Percentiles rank a stretch among this genome's conserved stretches.
Conservation (phyloP, 306 rosid species). For the Casuarina cunninghamiana region DNA sequence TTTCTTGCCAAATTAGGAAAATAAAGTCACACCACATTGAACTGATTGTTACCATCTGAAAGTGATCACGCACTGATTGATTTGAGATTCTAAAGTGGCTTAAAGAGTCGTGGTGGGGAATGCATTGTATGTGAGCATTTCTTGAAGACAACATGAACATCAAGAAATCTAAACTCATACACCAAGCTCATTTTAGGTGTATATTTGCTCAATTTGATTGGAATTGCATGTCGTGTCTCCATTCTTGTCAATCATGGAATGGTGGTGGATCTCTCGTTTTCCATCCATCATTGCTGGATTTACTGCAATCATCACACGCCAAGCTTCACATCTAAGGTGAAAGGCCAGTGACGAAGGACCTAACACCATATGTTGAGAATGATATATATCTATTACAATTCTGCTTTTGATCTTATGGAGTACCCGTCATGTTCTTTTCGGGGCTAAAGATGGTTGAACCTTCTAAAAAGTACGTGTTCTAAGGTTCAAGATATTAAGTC, state of each 20-base stretch:
- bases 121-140: conserved; percentile 15
- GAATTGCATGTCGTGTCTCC: neutral
- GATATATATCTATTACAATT: neutral
- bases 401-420: neutral
- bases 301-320: conserved; percentile 1
- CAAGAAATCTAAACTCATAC: neutral
- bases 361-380: neutral
- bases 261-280: neutral
- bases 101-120: neutral
- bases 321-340: neutral
- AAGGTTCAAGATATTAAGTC: too few relatives aligned
- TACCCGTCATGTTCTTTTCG: neutral
- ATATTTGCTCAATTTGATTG: neutral
- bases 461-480: too few relatives aligned
- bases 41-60: conserved; percentile 9
- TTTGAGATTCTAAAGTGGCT: conserved; percentile 7
- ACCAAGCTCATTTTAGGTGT: neutral
- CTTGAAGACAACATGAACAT: neutral
- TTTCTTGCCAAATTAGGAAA: neutral
- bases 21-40: neutral
- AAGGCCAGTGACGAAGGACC: neutral
- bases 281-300: neutral
- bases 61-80: conserved; percentile 24
- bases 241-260: neutral
- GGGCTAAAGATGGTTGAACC: neutral